Percentiles rank a stretch among this genome's conserved stretches.
Conservation (phyloP, 371 early-diverging fungal genomes). For the Basidiobolus heterosporus region DNA sequence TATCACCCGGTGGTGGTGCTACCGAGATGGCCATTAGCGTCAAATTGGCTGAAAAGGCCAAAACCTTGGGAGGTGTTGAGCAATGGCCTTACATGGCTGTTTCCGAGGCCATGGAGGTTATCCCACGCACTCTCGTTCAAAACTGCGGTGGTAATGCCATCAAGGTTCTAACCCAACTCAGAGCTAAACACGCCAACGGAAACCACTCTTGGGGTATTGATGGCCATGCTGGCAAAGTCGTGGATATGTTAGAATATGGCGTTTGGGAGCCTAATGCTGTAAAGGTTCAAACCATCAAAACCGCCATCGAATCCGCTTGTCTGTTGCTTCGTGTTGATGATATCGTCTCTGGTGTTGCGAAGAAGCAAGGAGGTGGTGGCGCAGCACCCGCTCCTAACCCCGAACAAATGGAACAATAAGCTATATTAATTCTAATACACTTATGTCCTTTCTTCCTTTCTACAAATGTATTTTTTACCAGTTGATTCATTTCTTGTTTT, state of each 20-base stretch:
- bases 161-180: conserved; percentile 80
- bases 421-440: too few species aligned
- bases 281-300: conserved; percentile 98
- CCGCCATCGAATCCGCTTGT: conserved; percentile 97
- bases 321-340: conserved; percentile 90
- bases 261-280: conserved; percentile 99
- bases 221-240: conserved; percentile 87
- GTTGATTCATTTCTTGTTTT: too few species aligned
- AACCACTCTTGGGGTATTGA: conserved; percentile 87
- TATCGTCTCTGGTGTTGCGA: conserved; percentile 84
- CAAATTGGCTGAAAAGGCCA: conserved; percentile 73
- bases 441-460: too few species aligned
- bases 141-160: conserved; percentile 98
- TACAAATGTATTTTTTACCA: too few species aligned
- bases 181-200: conserved; percentile 88
- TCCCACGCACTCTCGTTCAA: conserved; percentile 94
- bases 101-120: conserved; percentile 93
- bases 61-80: conserved; percentile 75
- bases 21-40: conserved; percentile 98
- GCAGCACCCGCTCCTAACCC: conserved; percentile 9
- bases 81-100: conserved; percentile 93
- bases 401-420: background rate
- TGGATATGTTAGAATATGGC: conserved; percentile 91
- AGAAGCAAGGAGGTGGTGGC: conserved; percentile 25
- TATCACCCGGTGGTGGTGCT: conserved; percentile 99